Percentiles rank a stretch among this genome's conserved stretches.
Conservation (phyloP, 176 grass and related monocot genomes). For the Cenchrus purpureus region DNA sequence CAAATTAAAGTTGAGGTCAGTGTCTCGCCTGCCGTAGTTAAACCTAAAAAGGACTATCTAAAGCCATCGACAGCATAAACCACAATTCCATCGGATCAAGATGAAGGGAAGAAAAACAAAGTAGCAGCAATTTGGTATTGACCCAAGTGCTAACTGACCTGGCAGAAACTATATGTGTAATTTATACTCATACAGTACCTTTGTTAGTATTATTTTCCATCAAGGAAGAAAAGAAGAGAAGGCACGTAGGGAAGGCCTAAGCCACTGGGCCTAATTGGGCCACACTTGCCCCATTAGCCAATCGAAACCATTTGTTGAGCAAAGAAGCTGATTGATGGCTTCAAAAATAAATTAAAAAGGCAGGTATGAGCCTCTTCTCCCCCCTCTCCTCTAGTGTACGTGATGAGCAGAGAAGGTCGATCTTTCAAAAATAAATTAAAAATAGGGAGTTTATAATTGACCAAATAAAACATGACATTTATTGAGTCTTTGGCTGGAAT, state of each 20-base stretch:
- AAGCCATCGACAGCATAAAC: not conserved
- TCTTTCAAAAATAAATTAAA: not conserved
- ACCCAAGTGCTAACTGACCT: not conserved
- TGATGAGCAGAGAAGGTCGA: not conserved
- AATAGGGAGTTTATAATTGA: not conserved
- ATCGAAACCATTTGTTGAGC: not conserved
- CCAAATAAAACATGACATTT: not conserved
- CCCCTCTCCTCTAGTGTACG: not conserved
- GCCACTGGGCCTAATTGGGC: not conserved
- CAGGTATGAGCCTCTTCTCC: not conserved
- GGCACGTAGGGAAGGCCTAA: not conserved
- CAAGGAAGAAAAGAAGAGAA: not conserved
- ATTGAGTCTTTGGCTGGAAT: not conserved
- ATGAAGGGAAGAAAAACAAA: not conserved
- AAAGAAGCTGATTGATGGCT: no score
- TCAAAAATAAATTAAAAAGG: no score
- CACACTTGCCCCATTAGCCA: not conserved
- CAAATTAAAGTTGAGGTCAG: no score
- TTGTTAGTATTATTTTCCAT: not conserved
- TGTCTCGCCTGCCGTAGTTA: no score
- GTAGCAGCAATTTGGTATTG: not conserved
- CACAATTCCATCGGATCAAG: not conserved
- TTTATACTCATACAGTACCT: not conserved
- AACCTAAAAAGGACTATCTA: no score
- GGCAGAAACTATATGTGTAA: not conserved